Evolutionary conservation across 148 eudicot species (phyloP), one percentile per base, ranked within the genome.

Genomic region (Bassia scoparia): DNA sequence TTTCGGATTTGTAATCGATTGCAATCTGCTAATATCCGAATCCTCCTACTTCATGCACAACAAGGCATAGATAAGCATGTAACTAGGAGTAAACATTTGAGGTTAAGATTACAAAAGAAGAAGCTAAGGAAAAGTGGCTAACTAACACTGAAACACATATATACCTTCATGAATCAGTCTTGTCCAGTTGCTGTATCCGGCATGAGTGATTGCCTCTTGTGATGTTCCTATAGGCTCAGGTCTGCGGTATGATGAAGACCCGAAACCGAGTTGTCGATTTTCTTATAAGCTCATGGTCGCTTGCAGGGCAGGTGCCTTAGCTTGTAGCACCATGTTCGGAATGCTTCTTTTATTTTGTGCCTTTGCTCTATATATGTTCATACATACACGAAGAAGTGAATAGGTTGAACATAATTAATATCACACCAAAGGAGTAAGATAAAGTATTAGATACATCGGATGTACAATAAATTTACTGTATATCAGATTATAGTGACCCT

Each of bases 161-260:
- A 43, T 84, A 90, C 96, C 96, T n/a, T 90, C 73, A 93, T 67
- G n/a, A 54, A 93, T 63, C 49, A 93, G 87, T 86, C 71, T 85
- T 75, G 85, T 73, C 89, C 91, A 94, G 72, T 81, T 73, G 79
- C 63, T 82, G 83, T 75, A 94, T 35, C 97, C 97, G 26, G 84
- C 86, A 67, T 69, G 52, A 31, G 20, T 44, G 90, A 83, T 87
- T 48, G 70, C 64, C 56, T 67, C 85, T n/a, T 0, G 95, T 93
- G 33, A 26, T 55, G n/a, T 78, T 79, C 78, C 97, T 83, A 55
- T 74, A 81, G 34, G 29, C 76, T 94, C 96, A 72, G 24, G 72
- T 43, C 97, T 83, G 15, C 98, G 97, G 89, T 74, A 94, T 79
- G 29, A 94, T 78, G 81, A 94, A 78, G 70, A 89, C 80, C 75